These are phyloP conservation scores for Huntiella decipiens DNA, from an alignment of 2,329 filamentous ascomycete species.

Conservation along the genomic window DNA sequence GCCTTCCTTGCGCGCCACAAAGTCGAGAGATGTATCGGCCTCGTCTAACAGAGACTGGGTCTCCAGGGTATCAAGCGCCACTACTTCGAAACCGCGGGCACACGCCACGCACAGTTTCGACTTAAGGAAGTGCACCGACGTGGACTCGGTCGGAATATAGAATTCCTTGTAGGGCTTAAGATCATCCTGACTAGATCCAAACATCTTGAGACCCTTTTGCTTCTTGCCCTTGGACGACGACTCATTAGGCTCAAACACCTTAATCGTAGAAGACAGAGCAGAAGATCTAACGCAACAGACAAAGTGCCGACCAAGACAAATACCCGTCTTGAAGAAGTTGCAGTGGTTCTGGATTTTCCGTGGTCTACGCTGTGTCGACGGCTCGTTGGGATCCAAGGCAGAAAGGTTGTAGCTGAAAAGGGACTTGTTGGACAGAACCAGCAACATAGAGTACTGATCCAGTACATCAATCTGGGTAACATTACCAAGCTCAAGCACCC, in stretches of 20 bases:
- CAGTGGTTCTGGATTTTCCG: slow-evolving; percentile 96
- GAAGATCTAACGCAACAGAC: slow-evolving; percentile 95
- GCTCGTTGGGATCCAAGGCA: slow-evolving; percentile 69
- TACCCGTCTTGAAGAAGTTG: slow-evolving; percentile 95
- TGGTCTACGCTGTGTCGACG: slow-evolving; percentile 60
- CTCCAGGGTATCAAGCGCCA: slow-evolving; percentile 91
- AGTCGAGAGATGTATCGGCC: slow-evolving; percentile 92
- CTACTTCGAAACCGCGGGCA: slow-evolving; percentile 88
- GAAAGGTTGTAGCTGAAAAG: slow-evolving; percentile 76
- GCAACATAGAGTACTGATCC: slow-evolving; percentile 79
- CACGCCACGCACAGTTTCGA: slow-evolving; percentile 94
- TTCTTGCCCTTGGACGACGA: slow-evolving; percentile 85
- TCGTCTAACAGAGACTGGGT: slow-evolving; percentile 93
- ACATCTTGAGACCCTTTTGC: slow-evolving; percentile 93
- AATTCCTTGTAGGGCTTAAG: slow-evolving; percentile 97
- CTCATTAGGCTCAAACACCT: slow-evolving; percentile 97
- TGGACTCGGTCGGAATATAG: slow-evolving; percentile 96
- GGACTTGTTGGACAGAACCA: slow-evolving; percentile 86
- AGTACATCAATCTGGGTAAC: slow-evolving; percentile 94
- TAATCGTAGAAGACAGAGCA: slow-evolving; percentile 85
- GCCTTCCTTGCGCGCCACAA: slow-evolving; percentile 82
- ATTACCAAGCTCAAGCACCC: slow-evolving; percentile 66
- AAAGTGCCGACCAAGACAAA: slow-evolving; percentile 81
- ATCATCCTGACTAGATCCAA: slow-evolving; percentile 80
- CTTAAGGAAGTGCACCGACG: slow-evolving; percentile 91